A percentile compares a stretch with the other conserved stretches of the same genome.
Evolutionary conservation across 257 asterid species (phyloP).

Genomic region (Solanum medicagineum): DNA sequence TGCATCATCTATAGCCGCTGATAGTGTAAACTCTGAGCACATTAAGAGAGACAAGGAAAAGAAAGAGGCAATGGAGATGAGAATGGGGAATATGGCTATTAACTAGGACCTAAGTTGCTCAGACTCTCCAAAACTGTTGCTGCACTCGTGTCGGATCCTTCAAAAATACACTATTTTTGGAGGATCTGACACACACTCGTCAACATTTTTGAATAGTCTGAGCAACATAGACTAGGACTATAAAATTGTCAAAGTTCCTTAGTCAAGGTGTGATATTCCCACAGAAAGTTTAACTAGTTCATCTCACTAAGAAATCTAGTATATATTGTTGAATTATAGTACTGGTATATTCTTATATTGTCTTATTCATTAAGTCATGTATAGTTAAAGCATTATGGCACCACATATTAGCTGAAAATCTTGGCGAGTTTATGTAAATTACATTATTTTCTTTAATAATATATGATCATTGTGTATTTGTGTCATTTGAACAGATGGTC

Average conservation of each 20-base stretch:
- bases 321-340: not conserved
- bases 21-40: conserved; percentile 22
- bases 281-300: not conserved
- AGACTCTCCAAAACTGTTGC: no score
- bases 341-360: not conserved
- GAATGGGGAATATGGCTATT: conserved; percentile 67
- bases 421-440: not conserved
- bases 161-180: no score
- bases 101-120: not conserved
- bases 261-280: not conserved
- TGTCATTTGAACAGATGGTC: no score
- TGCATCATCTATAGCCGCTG: conserved; percentile 11
- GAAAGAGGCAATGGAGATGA: conserved; percentile 66
- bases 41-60: conserved; percentile 25
- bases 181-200: no score
- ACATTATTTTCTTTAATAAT: not conserved
- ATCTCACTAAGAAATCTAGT: not conserved
- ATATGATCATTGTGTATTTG: not conserved
- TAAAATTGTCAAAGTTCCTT: not conserved
- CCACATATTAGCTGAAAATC: not conserved
- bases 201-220: no score
- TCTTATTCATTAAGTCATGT: not conserved
- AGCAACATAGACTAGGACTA: not conserved
- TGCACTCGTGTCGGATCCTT: no score
- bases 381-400: not conserved